Percentiles rank a stretch among this genome's conserved stretches.
These are phyloP conservation scores for Mentha longifolia DNA, from an alignment of 257 asterid species.

Conservation along the genomic window DNA sequence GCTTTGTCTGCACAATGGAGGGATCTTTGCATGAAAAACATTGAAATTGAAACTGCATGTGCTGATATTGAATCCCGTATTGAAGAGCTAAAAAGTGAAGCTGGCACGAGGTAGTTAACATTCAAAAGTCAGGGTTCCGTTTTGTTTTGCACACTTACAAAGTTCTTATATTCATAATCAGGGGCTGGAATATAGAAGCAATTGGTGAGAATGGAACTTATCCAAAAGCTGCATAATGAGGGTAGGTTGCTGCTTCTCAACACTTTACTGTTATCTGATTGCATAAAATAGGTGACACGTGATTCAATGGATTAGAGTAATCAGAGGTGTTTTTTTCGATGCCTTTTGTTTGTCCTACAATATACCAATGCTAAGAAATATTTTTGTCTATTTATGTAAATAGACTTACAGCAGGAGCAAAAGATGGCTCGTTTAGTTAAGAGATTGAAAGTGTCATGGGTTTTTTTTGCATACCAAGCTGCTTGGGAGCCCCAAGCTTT, in stretches of 20 bases:
- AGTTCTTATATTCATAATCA: constrained; percentile 33
- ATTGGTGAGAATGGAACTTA: constrained; percentile 52
- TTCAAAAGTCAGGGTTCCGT: constrained; percentile 21
- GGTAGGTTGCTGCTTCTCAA: constrained; percentile 19
- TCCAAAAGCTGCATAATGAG: constrained; percentile 46
- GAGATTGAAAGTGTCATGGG: neutral
- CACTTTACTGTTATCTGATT: constrained; percentile 1
- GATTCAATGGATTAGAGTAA: neutral
- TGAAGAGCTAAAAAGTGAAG: constrained; percentile 66
- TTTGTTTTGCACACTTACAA: constrained; percentile 15
- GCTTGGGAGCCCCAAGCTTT: neutral
- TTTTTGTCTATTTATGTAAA: neutral
- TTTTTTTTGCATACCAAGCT: neutral
- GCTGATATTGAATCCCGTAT: constrained; percentile 60
- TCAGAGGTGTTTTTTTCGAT: neutral
- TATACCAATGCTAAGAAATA: neutral
- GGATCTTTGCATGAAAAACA: constrained; percentile 88
- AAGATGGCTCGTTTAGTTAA: neutral
- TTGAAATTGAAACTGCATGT: constrained; percentile 87
- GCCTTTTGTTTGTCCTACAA: neutral
- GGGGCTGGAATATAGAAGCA: constrained; percentile 76
- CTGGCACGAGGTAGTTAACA: constrained; percentile 56
- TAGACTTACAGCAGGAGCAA: neutral
- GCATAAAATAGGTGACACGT: neutral
- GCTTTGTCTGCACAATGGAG: constrained; percentile 92